Base-by-base conservation (phyloP, 306 rosid species). In the Medicago lupulina region DNA sequence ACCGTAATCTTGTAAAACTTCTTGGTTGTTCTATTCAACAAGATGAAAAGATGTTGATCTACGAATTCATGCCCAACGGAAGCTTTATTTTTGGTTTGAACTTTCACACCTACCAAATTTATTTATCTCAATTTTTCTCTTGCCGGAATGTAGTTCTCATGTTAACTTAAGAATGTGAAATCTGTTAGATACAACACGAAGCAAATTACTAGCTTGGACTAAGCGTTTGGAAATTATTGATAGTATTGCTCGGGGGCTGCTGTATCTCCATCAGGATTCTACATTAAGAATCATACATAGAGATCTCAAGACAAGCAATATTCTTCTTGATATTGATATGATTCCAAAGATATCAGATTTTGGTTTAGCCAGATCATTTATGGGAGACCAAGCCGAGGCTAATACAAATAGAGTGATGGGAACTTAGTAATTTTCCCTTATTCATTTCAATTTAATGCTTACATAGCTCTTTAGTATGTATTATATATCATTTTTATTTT, bases 1-100 rank as follows among this genome's bases (percentile, higher is more conserved):
- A 75, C n/a, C 72, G 79, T 4, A 75, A 50, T 49, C 79, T 75
- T 63, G 64, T 38, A 8, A 75, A 75, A 75, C 79, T 75, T 75
- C 72, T 64, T 18, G 72, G 72, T 17, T 75, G 65, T 19, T 63
- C 72, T 18, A 14, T 76, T 76, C 43, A 76, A 0, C 55, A 38
- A 50, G 41, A 76, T 10, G 73, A 76, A 53, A 76, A 65, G 55
- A 0, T 76, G 2, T 19, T 76, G 73, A 51, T 64, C 43, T 76
- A 64, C 15, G 73, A 76, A 39, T 51, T 64, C 54, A 65, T 76
- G 79, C 66, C 80, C 15, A 76, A 76, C 9, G 18, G 66, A 65
- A 76, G 80, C 66, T 65, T 65, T 17, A 65, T 75, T 64, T 75
- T 64, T 75, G 72, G 79, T 75, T 64, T 64, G 54, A 19, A 8